Percentiles rank a stretch among this genome's conserved stretches.
phyloP scores from a whole-genome alignment of 805 yeast genomes.

The Ogataea ganodermae region DNA sequence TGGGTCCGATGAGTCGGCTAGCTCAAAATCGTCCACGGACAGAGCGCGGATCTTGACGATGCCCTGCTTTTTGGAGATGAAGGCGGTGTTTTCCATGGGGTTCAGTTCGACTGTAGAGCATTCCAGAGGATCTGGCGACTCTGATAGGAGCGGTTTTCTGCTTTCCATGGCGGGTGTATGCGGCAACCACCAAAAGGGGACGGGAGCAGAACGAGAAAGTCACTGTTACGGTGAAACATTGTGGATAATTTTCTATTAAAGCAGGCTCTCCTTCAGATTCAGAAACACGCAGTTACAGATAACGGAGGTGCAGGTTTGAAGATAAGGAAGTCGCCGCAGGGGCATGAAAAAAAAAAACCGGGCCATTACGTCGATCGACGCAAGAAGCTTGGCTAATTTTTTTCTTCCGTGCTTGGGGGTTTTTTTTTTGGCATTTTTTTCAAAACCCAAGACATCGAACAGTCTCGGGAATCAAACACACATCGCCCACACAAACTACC shows the following conservation, averaged over 20 bases:
- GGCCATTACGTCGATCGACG: conserved; percentile 18
- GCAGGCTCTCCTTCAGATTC: background rate
- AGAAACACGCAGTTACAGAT: background rate
- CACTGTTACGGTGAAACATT: background rate
- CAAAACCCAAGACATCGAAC: background rate
- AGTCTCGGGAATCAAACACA: background rate
- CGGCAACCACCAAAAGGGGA: too few relatives aligned
- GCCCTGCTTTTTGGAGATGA: background rate
- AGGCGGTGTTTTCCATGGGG: background rate
- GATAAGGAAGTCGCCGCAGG: background rate
- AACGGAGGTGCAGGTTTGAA: background rate
- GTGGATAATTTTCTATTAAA: background rate
- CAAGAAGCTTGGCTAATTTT: background rate
- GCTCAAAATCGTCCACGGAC: background rate
- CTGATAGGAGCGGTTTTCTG: background rate
- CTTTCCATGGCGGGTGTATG: background rate
- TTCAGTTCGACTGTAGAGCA: background rate
- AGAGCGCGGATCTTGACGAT: background rate
- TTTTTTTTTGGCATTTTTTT: background rate
- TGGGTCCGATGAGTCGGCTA: conserved; percentile 2
- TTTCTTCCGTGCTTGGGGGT: background rate
- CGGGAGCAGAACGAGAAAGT: background rate
- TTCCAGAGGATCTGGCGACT: background rate
- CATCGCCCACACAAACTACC: background rate
- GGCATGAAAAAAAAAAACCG: background rate